phyloP scores from a whole-genome alignment of 768 basidiomycete species.

The Leccinum incarnatum region DNA sequence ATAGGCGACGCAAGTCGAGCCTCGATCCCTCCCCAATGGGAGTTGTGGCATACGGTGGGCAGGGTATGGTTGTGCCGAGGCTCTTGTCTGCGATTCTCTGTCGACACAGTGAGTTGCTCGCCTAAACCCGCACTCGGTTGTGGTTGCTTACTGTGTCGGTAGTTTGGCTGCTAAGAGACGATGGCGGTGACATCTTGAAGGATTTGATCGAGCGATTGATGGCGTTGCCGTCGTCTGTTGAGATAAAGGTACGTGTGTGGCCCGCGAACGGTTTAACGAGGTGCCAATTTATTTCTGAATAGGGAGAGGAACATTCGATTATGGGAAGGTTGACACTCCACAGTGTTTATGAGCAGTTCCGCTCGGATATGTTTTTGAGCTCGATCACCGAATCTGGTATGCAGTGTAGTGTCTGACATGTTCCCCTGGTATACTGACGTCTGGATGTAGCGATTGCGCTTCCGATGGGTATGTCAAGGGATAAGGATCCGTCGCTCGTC shows the following conservation, averaged over 20 bases:
- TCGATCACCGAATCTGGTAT: constrained; percentile 88
- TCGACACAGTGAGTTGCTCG: constrained; percentile 56
- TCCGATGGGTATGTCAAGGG: constrained; percentile 71
- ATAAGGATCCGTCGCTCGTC: constrained; percentile 36
- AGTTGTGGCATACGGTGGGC: constrained; percentile 23
- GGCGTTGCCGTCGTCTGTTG: constrained; percentile 52
- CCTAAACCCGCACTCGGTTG: background rate
- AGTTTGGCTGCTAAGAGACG: constrained; percentile 71
- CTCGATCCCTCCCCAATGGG: constrained; percentile 30
- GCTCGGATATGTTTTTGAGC: constrained; percentile 84
- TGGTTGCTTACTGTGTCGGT: background rate
- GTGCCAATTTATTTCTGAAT: background rate
- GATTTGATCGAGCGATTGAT: constrained; percentile 56
- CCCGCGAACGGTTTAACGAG: background rate
- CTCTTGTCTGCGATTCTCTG: constrained; percentile 60
- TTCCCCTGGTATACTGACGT: constrained; percentile 1
- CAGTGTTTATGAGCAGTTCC: constrained; percentile 74
- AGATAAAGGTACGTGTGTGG: constrained; percentile 50
- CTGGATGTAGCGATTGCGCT: constrained; percentile 67
- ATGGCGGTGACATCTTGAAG: constrained; percentile 50
- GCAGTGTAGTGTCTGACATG: constrained; percentile 28
- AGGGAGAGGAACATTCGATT: constrained; percentile 76
- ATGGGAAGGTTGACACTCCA: constrained; percentile 78
- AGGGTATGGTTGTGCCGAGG: constrained; percentile 57
- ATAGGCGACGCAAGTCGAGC: constrained; percentile 46